Base-by-base conservation (phyloP, 208 protist genomes). In the Leishmania guyanensis region DNA sequence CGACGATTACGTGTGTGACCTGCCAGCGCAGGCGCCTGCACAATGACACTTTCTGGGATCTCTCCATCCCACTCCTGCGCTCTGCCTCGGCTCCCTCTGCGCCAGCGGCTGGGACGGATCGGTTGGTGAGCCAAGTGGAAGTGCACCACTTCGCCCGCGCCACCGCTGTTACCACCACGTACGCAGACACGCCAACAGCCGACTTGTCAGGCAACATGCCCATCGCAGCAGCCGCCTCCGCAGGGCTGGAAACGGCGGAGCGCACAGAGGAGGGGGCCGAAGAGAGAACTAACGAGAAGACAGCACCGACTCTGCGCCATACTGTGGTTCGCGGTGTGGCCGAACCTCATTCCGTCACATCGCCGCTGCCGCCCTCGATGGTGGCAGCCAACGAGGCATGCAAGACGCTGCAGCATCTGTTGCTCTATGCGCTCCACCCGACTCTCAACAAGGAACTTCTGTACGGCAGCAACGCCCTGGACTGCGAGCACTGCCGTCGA, bases 391-490 rank as follows among this genome's bases (percentile, higher is more conserved):
- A 29, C 22, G 56, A 48, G n/a, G 8, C 46, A 9, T n/a, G 29
- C 5, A 65, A 80, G 9, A 87, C 86, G 26, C 69, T 93, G 58
- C 92, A 95, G 81, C 78, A 87, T 22, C 80, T 95, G 17, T 51
- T 95, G 4, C 79, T 88, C 12, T 66, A 78, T 39, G 83, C 92
- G 10, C 58, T 87, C 22, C 82, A 93, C 75, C 90, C 88, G 12
- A 77, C 68, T 6, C 53, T 80, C 33, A 85, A 84, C 65, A 75
- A 74, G 65, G 92, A 95, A 75, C 16, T 88, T 60, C 82, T 95
- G 73, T 70, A 91, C 33, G 88, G 88, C 46, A 88, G 91, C 54
- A 92, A 92, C 81, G 81, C 77, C 72, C 72, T 90, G 33, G 83
- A 86, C 51, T 95, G 91, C 82, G 84, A 85, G 66, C 54, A 78